A percentile compares a stretch with the other conserved stretches of the same genome.
Evolutionary conservation across 805 yeast genomes (phyloP).

Genomic region (Wickerhamomyces subpelliculosus): DNA sequence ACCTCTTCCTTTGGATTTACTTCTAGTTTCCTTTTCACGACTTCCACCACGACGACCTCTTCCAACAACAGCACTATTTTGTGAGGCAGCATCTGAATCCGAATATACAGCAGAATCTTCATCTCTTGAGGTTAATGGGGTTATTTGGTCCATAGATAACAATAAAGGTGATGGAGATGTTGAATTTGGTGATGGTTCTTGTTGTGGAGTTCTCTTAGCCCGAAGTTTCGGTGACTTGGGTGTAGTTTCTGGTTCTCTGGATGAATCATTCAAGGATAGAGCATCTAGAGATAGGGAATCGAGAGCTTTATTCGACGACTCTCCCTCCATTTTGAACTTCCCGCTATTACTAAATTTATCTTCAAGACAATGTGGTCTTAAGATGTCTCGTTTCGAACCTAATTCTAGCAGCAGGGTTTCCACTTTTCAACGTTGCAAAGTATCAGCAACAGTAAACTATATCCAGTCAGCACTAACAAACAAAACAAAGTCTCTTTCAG

Average conservation of each 20-base stretch:
- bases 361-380: too few species aligned
- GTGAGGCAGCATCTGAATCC: constrained; percentile 25
- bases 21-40: constrained; percentile 3
- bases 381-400: too few species aligned
- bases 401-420: too few species aligned
- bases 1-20: constrained; percentile 1
- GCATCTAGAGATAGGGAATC: neutral
- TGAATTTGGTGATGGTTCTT: neutral
- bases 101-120: constrained; percentile 23
- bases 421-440: too few species aligned
- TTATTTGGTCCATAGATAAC: constrained; percentile 16
- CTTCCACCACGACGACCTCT: constrained; percentile 1
- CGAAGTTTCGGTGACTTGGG: neutral
- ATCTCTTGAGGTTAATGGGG: constrained; percentile 22
- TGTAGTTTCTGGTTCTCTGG: neutral
- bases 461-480: too few species aligned
- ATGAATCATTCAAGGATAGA: neutral
- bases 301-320: too few species aligned
- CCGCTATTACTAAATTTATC: too few species aligned
- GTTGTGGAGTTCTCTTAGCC: neutral
- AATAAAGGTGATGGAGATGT: constrained; percentile 15
- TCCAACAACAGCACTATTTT: constrained; percentile 7
- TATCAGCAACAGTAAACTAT: too few species aligned
- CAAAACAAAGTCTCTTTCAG: too few species aligned
- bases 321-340: too few species aligned